Evolutionary conservation across 176 grass and related monocot species (phyloP).

Genomic region (Thinopyrum elongatum): DNA sequence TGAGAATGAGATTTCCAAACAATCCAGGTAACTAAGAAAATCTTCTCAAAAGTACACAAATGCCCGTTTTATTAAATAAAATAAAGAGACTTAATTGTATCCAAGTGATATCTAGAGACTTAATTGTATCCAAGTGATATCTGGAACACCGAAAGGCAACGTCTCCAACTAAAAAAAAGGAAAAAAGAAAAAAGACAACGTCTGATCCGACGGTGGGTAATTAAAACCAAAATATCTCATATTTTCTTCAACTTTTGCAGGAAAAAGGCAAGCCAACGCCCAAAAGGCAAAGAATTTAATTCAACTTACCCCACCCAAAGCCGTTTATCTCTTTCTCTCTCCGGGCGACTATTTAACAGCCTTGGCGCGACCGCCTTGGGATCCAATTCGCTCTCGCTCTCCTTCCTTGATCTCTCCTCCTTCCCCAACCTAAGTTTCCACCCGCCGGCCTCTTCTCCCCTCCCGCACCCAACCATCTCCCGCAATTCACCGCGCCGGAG

Average conservation of each 20-base stretch:
- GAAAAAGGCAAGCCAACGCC: neutral
- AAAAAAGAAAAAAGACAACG: neutral
- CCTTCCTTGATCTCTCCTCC: neutral
- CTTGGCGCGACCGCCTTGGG: conserved; percentile 34
- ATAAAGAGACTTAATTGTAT: no score
- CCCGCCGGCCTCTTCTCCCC: neutral
- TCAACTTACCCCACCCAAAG: neutral
- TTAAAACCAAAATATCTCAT: neutral
- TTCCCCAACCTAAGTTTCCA: neutral
- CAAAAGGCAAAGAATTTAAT: conserved; percentile 6
- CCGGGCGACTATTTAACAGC: conserved; percentile 45
- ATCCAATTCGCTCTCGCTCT: neutral
- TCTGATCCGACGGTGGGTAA: neutral
- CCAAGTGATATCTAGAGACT: no score
- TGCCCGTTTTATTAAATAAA: no score
- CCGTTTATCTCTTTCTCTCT: conserved; percentile 2
- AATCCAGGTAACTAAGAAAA: no score
- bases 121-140: no score
- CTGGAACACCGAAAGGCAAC: neutral
- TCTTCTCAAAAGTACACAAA: no score
- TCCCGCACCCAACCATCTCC: neutral
- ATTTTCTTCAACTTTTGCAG: neutral
- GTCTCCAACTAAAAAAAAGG: neutral
- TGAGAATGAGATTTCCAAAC: no score
- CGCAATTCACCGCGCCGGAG: neutral